Base-by-base conservation (phyloP, 1,139 yeast species). In the Pichia cactophila region DNA sequence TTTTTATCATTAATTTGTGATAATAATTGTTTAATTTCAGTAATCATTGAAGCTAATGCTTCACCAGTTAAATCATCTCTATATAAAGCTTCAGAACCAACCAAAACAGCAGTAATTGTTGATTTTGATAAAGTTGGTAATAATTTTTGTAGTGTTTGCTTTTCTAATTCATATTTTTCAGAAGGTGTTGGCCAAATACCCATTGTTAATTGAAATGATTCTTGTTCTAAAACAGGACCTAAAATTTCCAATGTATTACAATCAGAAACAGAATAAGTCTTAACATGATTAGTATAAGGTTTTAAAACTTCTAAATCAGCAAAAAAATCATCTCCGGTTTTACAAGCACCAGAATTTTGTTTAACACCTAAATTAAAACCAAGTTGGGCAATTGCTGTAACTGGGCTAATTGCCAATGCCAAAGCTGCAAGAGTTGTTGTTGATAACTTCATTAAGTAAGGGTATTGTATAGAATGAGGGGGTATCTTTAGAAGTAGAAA, bases 171-270 rank as follows among this genome's bases (percentile, higher is more conserved):
- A 64, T 75, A 88, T 66, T 86, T 94, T 49, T 80, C 67, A 50
- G 80, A 86, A 63, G 86, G 95, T 48, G 74, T 86, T 66, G 96
- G 96, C 96, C 96, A 88, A 60, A 89, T 75, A 68, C 96, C 96
- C 45, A 86, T 71, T 67, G 87, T 78, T 48, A 86, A 68, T 41
- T 65, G 58, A 75, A 89, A 85, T 48, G 88, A 86, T 56, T 81
- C 81, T 47, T 73, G 71, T 62, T 83, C 89, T 52, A 88, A 87
- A 54, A 89, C 96, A 44, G 96, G 96, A 50, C 88, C 95, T 60
- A 90, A 72, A 65, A 74, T 74, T 70, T 83, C 78, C 64, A 90
- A 75, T 52, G 95, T 84, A 75, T 86, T 82, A 74, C 96, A 88
- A 68, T 86, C 94, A 23, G 92, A 81, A 48, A 84, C 86, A 43